Base-by-base conservation (phyloP, 257 asterid species). In the Solanum chiquidenum region DNA sequence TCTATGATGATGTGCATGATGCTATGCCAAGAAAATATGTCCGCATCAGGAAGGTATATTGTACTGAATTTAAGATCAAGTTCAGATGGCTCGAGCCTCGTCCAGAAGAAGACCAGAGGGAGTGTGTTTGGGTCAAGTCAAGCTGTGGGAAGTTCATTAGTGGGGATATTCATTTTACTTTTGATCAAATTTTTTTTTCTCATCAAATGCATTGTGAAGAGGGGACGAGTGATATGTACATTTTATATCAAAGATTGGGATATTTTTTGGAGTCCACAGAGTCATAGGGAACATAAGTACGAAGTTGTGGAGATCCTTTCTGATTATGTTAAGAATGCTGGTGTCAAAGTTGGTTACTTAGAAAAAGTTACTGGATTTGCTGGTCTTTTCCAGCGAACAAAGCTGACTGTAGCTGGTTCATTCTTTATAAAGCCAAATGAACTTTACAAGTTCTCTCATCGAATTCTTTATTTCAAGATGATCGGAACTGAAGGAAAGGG, bases 21-120 rank as follows among this genome's bases (percentile, higher is more conserved):
- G 66, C 42, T 20, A 92, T 96, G 98, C 98, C 98, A 34, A 92
- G 98, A 89, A 94, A 86, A 77, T 92, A 95, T 60, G 98, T 95
- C 13, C 94, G 84, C 89, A 93, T 96, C 86, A 91, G 60, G 84
- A 91, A 84, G 85, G 93, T 93, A 21, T 20, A 7, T 74, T 31
- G 77, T 40, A 1, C 90, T 64, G 92, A 93, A 87, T 96, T 93
- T 88, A 87, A 86, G 76, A 27, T 96, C 69, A 88, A n/a, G 69
- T 68, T 93, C 83, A 89, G 82, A 29, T 95, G 98, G 98, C 93
- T 96, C 55, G 96, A 94, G 92, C 90, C 93, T 86, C 86, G 80
- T 86, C 93, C 98, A 27, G 91, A 87, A 49, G 89, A 90, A 83
- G 74, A 16, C 62, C 62, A 89, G 12, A 77, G 83, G 25, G 91